Evolutionary conservation across 176 grass and related monocot genomes (phyloP).

Genomic region (Zoysia pacifica): DNA sequence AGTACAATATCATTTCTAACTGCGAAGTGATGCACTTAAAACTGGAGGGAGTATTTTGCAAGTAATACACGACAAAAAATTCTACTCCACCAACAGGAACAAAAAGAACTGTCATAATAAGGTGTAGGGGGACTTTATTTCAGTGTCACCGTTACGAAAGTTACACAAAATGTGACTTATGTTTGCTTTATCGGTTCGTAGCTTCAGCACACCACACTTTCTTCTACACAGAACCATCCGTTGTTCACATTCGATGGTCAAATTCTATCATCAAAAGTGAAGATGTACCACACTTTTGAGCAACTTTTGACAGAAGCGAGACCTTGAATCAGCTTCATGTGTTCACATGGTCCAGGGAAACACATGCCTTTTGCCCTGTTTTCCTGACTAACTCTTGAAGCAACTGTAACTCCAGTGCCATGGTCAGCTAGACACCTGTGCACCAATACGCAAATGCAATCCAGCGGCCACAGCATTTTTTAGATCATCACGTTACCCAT

Average conservation of each 20-base stretch:
- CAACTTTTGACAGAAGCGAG: not conserved
- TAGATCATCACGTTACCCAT: not conserved
- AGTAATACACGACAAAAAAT: not conserved
- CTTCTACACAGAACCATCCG: no score
- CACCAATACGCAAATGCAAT: not conserved
- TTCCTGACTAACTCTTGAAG: not conserved
- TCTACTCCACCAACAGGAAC: not conserved
- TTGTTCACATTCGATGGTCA: no score
- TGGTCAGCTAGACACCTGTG: not conserved
- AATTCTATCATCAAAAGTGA: no score
- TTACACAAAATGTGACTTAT: no score
- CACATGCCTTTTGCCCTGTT: not conserved
- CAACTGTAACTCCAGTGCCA: not conserved
- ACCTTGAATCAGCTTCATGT: not conserved
- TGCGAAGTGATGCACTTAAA: slow-evolving; percentile 57
- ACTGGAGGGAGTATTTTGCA: not conserved
- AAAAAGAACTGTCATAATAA: not conserved
- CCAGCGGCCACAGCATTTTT: not conserved
- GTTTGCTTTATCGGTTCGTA: no score
- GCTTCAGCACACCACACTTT: no score
- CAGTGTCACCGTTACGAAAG: no score
- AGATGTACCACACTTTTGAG: not conserved
- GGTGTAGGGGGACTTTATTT: not conserved
- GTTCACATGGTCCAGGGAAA: not conserved
- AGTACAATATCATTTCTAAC: slow-evolving; percentile 40